Percentiles rank a stretch among this genome's conserved stretches.
Evolutionary conservation across 306 rosid species (phyloP).

Genomic region (Castanea crenata): DNA sequence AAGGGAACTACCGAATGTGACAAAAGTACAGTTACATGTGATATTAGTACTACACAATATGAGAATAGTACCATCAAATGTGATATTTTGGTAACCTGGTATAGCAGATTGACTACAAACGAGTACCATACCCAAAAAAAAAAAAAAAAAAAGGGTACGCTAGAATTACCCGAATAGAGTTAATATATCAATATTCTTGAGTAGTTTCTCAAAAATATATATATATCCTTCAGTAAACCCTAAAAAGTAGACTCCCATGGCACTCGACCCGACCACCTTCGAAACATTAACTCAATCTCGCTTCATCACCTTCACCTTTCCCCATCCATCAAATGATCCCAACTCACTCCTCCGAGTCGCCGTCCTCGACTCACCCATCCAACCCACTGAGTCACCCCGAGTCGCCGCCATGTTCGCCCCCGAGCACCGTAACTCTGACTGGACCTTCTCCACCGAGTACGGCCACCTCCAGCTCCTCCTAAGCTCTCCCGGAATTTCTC

Average conservation of each 20-base stretch:
- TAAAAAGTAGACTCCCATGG: slow-evolving; percentile 27
- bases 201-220: no score
- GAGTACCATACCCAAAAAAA: no score
- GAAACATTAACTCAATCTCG: slow-evolving; percentile 55
- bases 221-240: no score
- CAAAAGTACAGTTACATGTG: no score
- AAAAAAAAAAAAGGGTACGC: no score
- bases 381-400: slow-evolving; percentile 28
- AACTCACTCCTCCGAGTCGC: slow-evolving; percentile 61
- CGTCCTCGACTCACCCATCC: slow-evolving; percentile 69
- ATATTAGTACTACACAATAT: no score
- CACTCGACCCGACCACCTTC: slow-evolving; percentile 41
- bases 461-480: slow-evolving; percentile 80
- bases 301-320: slow-evolving; percentile 60
- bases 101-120: no score
- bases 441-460: slow-evolving; percentile 71
- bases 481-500: slow-evolving; percentile 45
- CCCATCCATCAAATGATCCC: slow-evolving; percentile 40
- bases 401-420: slow-evolving; percentile 78
- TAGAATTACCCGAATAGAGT: no score
- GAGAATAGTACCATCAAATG: no score
- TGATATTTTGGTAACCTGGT: no score
- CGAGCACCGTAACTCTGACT: slow-evolving; percentile 65
- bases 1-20: no score
- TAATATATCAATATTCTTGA: no score